Conservation (phyloP, 1,284 basidiomycete genomes). For the Microbotryomycetes sp. region DNA sequence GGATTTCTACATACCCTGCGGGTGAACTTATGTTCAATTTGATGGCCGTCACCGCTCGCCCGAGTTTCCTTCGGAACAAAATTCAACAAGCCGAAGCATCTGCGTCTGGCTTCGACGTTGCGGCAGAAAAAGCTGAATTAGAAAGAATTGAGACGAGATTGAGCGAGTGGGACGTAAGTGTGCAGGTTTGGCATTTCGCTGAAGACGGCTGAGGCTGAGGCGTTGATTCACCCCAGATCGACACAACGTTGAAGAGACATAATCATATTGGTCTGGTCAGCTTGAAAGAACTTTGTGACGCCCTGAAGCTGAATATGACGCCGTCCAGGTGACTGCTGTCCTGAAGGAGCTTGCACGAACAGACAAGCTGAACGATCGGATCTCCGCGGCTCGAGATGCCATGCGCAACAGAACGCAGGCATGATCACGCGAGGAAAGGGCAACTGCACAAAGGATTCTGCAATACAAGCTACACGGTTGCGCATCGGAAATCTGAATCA, state of each 20-base stretch:
- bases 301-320: not conserved
- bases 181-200: not conserved
- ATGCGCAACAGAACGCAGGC: too few relatives aligned
- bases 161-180: not conserved
- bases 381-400: not conserved
- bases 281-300: not conserved
- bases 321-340: not conserved
- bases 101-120: too few relatives aligned
- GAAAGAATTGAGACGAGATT: not conserved
- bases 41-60: conserved; percentile 53
- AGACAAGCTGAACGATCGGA: not conserved
- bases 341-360: not conserved
- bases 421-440: too few relatives aligned
- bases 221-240: not conserved
- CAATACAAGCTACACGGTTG: too few relatives aligned
- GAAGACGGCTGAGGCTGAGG: not conserved
- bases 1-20: conserved; percentile 44
- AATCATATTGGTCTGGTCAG: not conserved
- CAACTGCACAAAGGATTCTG: too few relatives aligned
- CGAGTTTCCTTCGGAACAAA: not conserved
- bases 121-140: too few relatives aligned
- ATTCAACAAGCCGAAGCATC: too few relatives aligned
- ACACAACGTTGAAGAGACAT: not conserved
- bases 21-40: conserved; percentile 71
- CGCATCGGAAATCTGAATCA: too few relatives aligned